These are phyloP conservation scores for Colletotrichum neosansevieriae DNA, from an alignment of 2,329 filamentous ascomycete species.

Conservation along the genomic window DNA sequence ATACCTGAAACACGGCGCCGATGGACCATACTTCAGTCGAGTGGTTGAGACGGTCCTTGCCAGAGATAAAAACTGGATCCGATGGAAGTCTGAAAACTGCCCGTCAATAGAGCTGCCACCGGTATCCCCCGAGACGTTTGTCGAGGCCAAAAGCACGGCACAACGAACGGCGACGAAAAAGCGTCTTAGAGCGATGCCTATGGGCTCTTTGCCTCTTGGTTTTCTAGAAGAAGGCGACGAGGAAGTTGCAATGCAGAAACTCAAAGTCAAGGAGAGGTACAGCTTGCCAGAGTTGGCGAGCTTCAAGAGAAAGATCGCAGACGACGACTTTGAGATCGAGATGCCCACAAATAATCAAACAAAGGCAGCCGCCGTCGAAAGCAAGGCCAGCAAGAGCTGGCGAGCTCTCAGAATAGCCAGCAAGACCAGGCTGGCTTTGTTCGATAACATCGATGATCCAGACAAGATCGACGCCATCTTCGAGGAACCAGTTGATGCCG, in stretches of 20 bases:
- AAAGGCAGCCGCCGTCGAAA: slow-evolving; percentile 68
- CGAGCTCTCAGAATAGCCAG: slow-evolving; percentile 85
- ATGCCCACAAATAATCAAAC: slow-evolving; percentile 77
- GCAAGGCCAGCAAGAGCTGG: slow-evolving; percentile 92
- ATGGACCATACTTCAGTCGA: slow-evolving; percentile 93
- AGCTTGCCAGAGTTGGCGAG: slow-evolving; percentile 75
- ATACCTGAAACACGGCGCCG: slow-evolving; percentile 83
- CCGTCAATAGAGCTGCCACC: slow-evolving; percentile 84
- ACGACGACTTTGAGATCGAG: slow-evolving; percentile 87
- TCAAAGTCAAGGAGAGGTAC: slow-evolving; percentile 76
- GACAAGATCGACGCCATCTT: slow-evolving; percentile 75
- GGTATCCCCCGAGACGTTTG: slow-evolving; percentile 76
- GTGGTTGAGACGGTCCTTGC: slow-evolving; percentile 97
- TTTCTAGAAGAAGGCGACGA: slow-evolving; percentile 80
- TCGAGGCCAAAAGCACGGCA: slow-evolving; percentile 75
- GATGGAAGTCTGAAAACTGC: slow-evolving; percentile 97
- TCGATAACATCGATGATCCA: slow-evolving; percentile 89
- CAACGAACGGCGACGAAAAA: slow-evolving; percentile 77
- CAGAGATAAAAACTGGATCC: slow-evolving; percentile 97
- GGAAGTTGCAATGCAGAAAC: slow-evolving; percentile 70
- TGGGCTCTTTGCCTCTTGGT: slow-evolving; percentile 80
- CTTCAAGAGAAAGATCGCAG: slow-evolving; percentile 80
- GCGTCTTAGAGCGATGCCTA: slow-evolving; percentile 74
- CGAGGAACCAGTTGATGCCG: slow-evolving; percentile 57
- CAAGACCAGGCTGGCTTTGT: slow-evolving; percentile 77